Evolutionary conservation across 345 rosid species (phyloP).

Genomic region (Combretum micranthum): DNA sequence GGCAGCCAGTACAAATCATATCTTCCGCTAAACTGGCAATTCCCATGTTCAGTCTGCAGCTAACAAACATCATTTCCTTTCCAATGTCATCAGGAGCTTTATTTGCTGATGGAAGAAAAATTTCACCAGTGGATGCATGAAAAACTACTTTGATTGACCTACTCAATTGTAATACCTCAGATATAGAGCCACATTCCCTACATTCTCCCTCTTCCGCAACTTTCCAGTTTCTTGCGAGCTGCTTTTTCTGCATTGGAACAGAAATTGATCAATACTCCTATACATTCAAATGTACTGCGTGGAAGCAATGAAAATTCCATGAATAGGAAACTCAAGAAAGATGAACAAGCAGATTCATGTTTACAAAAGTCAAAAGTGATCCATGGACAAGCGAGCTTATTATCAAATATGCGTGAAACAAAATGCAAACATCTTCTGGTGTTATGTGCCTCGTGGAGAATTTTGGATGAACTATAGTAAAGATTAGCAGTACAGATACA

Average conservation of each 20-base stretch:
- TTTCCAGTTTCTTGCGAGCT: conserved; percentile 45
- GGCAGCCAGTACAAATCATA: conserved; percentile 45
- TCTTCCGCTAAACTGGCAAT: conserved; percentile 29
- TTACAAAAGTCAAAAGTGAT: too few species aligned
- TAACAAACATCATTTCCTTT: conserved; percentile 45
- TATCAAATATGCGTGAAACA: too few species aligned
- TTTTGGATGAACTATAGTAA: too few species aligned
- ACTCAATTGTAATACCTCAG: conserved; percentile 25
- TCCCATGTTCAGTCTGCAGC: conserved; percentile 27
- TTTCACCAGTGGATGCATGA: conserved; percentile 38
- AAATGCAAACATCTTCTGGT: too few species aligned
- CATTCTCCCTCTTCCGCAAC: conserved; percentile 28
- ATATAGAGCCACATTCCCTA: conserved; percentile 24
- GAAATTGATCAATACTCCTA: not conserved
- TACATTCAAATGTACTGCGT: not conserved
- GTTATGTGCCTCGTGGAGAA: too few species aligned
- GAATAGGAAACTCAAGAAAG: not conserved
- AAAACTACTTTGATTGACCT: conserved; percentile 23
- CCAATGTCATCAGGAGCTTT: conserved; percentile 26
- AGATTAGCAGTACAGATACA: too few species aligned
- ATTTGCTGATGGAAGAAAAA: conserved; percentile 41
- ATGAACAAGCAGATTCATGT: too few species aligned
- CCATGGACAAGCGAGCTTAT: too few species aligned
- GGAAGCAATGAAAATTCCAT: not conserved
- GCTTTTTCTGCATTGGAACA: conserved; percentile 15